Conservation (phyloP, 805 yeast genomes). For the Candida caryicola region DNA sequence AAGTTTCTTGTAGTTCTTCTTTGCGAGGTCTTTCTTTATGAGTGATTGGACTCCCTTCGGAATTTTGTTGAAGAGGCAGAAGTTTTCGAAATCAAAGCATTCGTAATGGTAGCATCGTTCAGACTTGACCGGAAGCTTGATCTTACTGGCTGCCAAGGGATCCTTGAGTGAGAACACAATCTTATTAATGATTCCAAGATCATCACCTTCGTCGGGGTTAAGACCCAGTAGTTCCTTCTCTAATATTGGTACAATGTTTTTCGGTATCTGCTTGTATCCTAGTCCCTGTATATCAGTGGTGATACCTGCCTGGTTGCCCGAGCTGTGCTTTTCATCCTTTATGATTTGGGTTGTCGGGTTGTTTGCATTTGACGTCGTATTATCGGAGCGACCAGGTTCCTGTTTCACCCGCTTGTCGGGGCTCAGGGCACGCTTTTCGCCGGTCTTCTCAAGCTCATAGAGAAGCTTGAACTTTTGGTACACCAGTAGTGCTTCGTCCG, state of each 20-base stretch:
- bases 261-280: constrained; percentile 25
- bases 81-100: constrained; percentile 43
- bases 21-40: constrained; percentile 23
- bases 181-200: constrained; percentile 33
- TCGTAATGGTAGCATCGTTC: constrained; percentile 38
- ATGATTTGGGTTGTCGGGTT: no score
- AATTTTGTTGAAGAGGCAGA: constrained; percentile 38
- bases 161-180: constrained; percentile 38
- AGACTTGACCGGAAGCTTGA: constrained; percentile 40
- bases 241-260: constrained; percentile 27
- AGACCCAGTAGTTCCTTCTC: constrained; percentile 24
- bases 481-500: neutral
- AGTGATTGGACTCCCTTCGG: constrained; percentile 27
- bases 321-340: no score
- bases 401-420: no score
- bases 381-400: no score
- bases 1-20: constrained; percentile 10
- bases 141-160: constrained; percentile 39
- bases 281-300: no score
- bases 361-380: no score
- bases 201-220: constrained; percentile 32
- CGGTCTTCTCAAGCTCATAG: no score
- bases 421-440: no score
- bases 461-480: neutral
- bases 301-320: no score